Evolutionary conservation across 1,284 basidiomycete genomes (phyloP).

Genomic region (Apiotrichum montevideense): DNA sequence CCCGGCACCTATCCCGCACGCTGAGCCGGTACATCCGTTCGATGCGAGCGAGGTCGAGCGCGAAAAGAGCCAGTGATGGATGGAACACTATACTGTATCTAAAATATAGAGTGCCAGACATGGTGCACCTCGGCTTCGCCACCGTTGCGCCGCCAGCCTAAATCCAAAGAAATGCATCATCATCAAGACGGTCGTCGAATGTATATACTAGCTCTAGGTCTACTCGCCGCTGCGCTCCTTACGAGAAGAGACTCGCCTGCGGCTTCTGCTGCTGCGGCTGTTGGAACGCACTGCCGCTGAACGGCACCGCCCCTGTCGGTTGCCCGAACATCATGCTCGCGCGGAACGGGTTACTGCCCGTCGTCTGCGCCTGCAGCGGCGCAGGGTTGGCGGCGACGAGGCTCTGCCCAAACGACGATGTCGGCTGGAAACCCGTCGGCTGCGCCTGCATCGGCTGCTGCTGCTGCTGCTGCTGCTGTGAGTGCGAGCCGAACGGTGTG

Average conservation of each 20-base stretch:
- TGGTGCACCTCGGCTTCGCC: too few species aligned
- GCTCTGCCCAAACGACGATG: conserved; percentile 75
- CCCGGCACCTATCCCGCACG: background rate
- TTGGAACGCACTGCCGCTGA: background rate
- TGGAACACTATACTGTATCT: too few species aligned
- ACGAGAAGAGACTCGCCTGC: background rate
- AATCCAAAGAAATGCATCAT: too few species aligned
- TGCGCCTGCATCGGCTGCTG: conserved; percentile 14
- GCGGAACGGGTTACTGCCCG: conserved; percentile 37
- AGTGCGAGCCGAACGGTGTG: background rate
- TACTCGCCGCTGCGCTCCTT: background rate
- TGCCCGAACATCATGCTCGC: conserved; percentile 14
- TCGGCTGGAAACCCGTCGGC: conserved; percentile 63
- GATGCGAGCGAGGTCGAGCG: background rate
- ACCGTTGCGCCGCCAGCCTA: too few species aligned
- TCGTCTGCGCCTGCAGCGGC: conserved; percentile 13
- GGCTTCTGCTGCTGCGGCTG: background rate
- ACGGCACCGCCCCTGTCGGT: background rate
- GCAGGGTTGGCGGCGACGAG: conserved; percentile 50
- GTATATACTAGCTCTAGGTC: too few species aligned
- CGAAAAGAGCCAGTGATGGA: background rate
- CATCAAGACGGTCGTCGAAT: too few species aligned
- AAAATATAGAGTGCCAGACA: too few species aligned
- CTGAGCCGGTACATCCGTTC: conserved; percentile 1
- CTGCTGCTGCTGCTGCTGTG: too few species aligned